Conservation (phyloP, 208 protist species). For the Crithidia expoeki region DNA sequence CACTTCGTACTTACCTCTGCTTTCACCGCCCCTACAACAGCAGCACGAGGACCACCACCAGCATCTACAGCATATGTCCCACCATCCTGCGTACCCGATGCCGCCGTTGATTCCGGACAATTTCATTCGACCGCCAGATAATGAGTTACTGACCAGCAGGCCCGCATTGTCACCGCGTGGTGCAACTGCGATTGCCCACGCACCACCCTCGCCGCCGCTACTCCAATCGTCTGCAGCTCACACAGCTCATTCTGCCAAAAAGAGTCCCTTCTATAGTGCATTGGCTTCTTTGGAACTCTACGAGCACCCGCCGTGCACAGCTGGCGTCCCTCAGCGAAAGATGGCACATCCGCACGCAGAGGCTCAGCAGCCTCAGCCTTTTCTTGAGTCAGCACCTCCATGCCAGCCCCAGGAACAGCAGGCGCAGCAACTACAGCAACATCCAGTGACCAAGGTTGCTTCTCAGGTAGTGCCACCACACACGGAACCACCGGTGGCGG, state of each 20-base stretch:
- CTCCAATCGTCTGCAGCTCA: neutral
- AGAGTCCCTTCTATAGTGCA: neutral
- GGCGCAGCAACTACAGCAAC: neutral
- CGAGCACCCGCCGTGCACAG: neutral
- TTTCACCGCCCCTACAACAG: neutral
- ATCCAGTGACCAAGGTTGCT: neutral
- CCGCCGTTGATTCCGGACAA: neutral
- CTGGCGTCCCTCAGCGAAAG: neutral
- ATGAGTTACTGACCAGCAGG: too few relatives aligned
- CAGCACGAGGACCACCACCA: neutral
- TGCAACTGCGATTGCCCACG: neutral
- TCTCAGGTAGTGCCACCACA: neutral
- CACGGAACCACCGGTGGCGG: neutral
- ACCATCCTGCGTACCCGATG: neutral
- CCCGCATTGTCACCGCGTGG: neutral
- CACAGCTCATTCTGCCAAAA: neutral
- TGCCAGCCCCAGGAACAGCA: neutral
- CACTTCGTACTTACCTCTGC: too few relatives aligned
- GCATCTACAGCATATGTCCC: neutral
- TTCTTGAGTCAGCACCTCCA: too few relatives aligned
- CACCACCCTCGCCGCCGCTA: neutral
- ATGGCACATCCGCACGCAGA: neutral
- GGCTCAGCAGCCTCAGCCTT: neutral
- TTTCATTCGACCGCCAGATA: neutral
- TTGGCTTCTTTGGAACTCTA: conserved; percentile 8